Evolutionary conservation across 176 grass and related monocot species (phyloP).

Genomic region (Luzula sylvatica): DNA sequence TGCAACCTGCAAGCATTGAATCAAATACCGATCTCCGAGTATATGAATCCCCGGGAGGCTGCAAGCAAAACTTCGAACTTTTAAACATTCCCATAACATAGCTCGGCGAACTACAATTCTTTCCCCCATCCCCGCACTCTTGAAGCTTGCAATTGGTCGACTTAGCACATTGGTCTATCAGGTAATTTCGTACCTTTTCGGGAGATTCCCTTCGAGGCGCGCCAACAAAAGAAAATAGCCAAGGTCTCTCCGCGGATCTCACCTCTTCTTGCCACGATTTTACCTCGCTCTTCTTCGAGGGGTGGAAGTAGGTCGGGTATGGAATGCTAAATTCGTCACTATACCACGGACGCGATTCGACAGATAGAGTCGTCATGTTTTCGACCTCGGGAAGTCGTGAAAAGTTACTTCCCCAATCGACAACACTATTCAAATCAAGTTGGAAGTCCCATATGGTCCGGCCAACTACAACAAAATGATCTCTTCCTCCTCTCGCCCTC

Average conservation of each 20-base stretch:
- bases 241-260: not conserved
- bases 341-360: constrained; percentile 36
- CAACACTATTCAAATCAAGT: not conserved
- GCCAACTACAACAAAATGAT: no score
- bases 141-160: constrained; percentile 24
- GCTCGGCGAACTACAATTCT: constrained; percentile 24
- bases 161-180: constrained; percentile 24
- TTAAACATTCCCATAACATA: constrained; percentile 24
- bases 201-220: constrained; percentile 5
- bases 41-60: constrained; percentile 40
- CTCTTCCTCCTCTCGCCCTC: constrained; percentile 19
- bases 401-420: constrained; percentile 37
- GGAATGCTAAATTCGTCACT: constrained; percentile 34
- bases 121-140: constrained; percentile 27
- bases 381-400: constrained; percentile 16
- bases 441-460: constrained; percentile 49
- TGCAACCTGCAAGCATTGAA: constrained; percentile 35
- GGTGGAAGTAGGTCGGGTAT: constrained; percentile 56
- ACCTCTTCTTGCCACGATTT: constrained; percentile 25
- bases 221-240: constrained; percentile 34
- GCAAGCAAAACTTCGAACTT: constrained; percentile 29
- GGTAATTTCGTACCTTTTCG: constrained; percentile 27
- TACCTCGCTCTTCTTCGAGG: constrained; percentile 24
- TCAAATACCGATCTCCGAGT: constrained; percentile 39
- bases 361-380: constrained; percentile 38